Evolutionary conservation across 768 basidiomycete species (phyloP), one percentile per base, ranked within the genome.

Genomic region (Gelatoporia subvermispora): DNA sequence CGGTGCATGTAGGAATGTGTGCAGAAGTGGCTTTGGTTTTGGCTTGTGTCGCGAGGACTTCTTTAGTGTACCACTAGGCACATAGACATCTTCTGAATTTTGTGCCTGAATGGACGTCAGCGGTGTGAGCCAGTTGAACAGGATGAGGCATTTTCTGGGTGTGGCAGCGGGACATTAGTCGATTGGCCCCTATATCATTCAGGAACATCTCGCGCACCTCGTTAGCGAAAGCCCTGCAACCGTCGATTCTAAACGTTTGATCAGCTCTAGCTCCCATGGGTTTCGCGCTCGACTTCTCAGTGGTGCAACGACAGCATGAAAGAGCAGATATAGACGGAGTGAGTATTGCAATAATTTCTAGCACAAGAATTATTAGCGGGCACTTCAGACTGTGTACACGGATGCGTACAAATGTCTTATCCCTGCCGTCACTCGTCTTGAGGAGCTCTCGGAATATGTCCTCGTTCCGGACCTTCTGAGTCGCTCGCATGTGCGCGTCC

Each of bases 291-390:
- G 62, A 48, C 70, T 71, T 46, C 78, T 72, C 47, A 85, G 64
- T 23, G 68, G 58, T 7, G 73, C 70, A 35, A 82, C 41, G 3
- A 78, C 72, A 44, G 68, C 66, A 61, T 93, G 89, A 63, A 88
- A 79, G 25, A 86, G 63, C 31, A 92, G 72, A 63, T 83, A 88
- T 43, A 90, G 68, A 41, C 80, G 79, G 52, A 93, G 78, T 20
- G 85, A 77, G 63, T 92, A 93, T 71, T 93, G 90, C 48, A 93
- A 81, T 47, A 91, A 59, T 90, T 93, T 93, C 89, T 92, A 35
- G 22, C 28, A 34, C 15, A 42, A 43, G 3, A 41, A 31, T 44
- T 53, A 37, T 23, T 31, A 31, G 28, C 28, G 13, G 28, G 28
- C 28, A 31, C 16, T 11, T 8, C 10, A 16, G 35, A 21, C 4